These are phyloP conservation scores for Chytriomyces sp. DNA, from an alignment of 192 early-diverging fungal genomes.

Conservation along the genomic window DNA sequence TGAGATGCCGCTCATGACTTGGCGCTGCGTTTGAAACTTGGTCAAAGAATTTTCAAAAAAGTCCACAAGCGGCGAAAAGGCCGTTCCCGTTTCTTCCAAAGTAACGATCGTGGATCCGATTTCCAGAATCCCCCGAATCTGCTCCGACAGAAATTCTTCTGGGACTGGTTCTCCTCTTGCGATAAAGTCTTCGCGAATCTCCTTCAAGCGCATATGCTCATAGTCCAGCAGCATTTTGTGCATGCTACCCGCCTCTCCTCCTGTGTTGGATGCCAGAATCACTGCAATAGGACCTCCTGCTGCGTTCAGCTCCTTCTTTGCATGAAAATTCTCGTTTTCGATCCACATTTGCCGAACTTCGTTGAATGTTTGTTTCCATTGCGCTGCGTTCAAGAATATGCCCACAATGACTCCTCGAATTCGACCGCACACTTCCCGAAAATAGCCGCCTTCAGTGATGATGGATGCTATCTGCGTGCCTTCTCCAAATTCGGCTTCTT, in stretches of 20 bases:
- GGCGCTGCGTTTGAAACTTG: constrained; percentile 54
- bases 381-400: constrained; percentile 56
- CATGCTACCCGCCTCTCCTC: constrained; percentile 37
- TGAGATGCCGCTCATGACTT: constrained; percentile 54
- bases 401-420: constrained; percentile 62
- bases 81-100: constrained; percentile 40
- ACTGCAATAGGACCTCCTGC: constrained; percentile 48
- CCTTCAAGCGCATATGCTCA: constrained; percentile 9
- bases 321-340: constrained; percentile 59
- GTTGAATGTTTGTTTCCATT: constrained; percentile 58
- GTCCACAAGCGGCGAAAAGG: constrained; percentile 49
- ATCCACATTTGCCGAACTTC: constrained; percentile 62
- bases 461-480: constrained; percentile 60
- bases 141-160: background rate
- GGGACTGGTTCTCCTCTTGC: constrained; percentile 17
- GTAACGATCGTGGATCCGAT: constrained; percentile 42
- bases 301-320: constrained; percentile 39
- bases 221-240: constrained; percentile 14
- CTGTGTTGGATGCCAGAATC: constrained; percentile 33
- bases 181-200: constrained; percentile 15
- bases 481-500: constrained; percentile 60
- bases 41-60: constrained; percentile 57
- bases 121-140: constrained; percentile 40
- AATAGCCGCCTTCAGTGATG: constrained; percentile 61
- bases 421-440: constrained; percentile 61